phyloP scores from a whole-genome alignment of 2,329 filamentous ascomycete species.

The Microascus cirrosus region DNA sequence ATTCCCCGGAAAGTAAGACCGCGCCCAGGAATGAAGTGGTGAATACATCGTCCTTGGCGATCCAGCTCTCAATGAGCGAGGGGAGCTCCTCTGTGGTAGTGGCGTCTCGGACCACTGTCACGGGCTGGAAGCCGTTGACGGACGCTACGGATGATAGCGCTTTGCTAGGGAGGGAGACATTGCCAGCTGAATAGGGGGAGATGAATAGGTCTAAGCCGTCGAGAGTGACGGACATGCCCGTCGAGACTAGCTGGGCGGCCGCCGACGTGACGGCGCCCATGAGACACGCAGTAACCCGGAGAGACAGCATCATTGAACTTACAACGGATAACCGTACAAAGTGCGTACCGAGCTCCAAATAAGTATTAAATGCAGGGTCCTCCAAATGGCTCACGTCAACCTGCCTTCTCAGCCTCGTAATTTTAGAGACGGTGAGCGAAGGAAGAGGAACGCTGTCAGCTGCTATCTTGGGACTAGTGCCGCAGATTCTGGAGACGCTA shows the following conservation, averaged over 20 bases:
- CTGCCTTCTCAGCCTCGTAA: no score
- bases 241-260: conserved; percentile 13
- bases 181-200: conserved; percentile 19
- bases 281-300: background rate
- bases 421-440: no score
- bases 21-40: conserved; percentile 12
- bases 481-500: no score
- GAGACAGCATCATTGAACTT: background rate
- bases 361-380: no score
- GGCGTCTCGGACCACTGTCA: conserved; percentile 18
- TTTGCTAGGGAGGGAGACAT: conserved; percentile 8
- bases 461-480: no score
- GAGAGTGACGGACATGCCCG: conserved; percentile 18
- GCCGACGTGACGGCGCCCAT: background rate
- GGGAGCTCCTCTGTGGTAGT: conserved; percentile 11
- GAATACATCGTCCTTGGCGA: conserved; percentile 15
- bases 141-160: conserved; percentile 9
- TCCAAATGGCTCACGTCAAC: no score
- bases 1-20: conserved; percentile 9
- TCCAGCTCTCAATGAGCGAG: conserved; percentile 18
- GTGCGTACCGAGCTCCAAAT: no score
- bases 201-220: conserved; percentile 20
- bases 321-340: no score
- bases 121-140: conserved; percentile 19
- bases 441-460: no score